Conservation (phyloP, 345 rosid species). For the Eucalyptus curtisii region DNA sequence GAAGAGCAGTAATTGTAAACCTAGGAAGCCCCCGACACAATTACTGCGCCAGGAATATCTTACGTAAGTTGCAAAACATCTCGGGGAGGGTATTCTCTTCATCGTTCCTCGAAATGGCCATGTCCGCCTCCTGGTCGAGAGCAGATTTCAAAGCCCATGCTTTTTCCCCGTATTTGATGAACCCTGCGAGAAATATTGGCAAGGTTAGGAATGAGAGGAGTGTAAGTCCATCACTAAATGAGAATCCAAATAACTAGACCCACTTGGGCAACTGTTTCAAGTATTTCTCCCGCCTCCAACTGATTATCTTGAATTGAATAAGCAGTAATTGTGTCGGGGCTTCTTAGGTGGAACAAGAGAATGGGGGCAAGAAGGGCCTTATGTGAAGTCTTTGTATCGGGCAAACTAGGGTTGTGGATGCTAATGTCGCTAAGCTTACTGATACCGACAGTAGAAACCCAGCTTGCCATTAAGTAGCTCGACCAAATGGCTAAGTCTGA, state of each 20-base stretch:
- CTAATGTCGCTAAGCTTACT: background rate
- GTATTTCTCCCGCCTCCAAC: slow-evolving; percentile 17
- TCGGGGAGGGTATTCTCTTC: background rate
- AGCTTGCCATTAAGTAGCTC: background rate
- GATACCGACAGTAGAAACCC: background rate
- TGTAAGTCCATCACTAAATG: background rate
- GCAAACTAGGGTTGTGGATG: background rate
- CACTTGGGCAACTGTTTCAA: slow-evolving; percentile 8
- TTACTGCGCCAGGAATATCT: background rate
- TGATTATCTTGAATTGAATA: slow-evolving; percentile 27
- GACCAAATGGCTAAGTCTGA: background rate
- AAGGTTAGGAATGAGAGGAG: background rate
- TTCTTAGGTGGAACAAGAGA: slow-evolving; percentile 25
- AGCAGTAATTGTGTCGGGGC: slow-evolving; percentile 32
- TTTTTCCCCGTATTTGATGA: background rate
- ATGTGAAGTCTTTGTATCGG: background rate
- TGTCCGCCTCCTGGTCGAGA: background rate
- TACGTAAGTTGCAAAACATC: background rate
- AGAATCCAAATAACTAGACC: slow-evolving; percentile 8
- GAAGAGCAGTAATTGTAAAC: background rate
- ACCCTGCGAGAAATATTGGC: background rate
- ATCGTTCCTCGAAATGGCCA: background rate
- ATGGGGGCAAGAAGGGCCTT: slow-evolving; percentile 20
- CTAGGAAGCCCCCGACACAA: too few relatives aligned
- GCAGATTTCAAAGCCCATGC: background rate